A percentile compares a stretch with the other conserved stretches of the same genome.
These are phyloP conservation scores for Larix kaempferi DNA, from an alignment of 75 land plant species.

Conservation along the genomic window DNA sequence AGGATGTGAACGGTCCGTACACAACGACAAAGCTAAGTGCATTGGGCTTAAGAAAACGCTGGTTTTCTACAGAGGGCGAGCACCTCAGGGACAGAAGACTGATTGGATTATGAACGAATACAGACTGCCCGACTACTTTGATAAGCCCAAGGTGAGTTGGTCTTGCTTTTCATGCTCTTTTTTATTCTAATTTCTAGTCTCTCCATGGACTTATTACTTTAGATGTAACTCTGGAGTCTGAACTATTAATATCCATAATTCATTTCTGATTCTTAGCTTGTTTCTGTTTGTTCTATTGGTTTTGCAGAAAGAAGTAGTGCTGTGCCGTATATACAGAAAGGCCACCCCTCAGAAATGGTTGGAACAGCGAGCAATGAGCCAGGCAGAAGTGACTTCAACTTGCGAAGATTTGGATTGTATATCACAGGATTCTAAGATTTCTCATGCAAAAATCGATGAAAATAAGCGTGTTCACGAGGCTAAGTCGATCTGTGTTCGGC, in stretches of 20 bases:
- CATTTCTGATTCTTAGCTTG: not conserved
- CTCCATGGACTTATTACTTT: no score
- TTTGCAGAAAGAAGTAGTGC: constrained; percentile 47
- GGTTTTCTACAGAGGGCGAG: constrained; percentile 11
- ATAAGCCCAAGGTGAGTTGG: constrained; percentile 28
- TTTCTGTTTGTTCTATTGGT: not conserved
- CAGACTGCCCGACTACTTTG: not conserved
- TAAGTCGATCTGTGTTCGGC: no score
- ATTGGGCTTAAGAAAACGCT: constrained; percentile 18
- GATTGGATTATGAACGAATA: constrained; percentile 20
- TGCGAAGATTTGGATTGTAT: not conserved
- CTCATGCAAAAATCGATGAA: not conserved
- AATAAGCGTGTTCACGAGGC: not conserved
- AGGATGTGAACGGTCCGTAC: not conserved
- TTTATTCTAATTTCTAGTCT: not conserved
- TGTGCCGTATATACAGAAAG: constrained; percentile 63
- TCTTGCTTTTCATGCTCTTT: not conserved
- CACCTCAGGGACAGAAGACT: constrained; percentile 7
- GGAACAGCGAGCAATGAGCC: constrained; percentile 27
- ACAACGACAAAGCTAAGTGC: not conserved
- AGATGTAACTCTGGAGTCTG: not conserved
- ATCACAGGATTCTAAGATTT: not conserved
- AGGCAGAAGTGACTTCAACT: not conserved
- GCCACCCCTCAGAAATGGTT: constrained; percentile 58
- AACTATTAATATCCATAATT: not conserved